Conservation (phyloP, 768 basidiomycete species). For the Agaricus blazei region DNA sequence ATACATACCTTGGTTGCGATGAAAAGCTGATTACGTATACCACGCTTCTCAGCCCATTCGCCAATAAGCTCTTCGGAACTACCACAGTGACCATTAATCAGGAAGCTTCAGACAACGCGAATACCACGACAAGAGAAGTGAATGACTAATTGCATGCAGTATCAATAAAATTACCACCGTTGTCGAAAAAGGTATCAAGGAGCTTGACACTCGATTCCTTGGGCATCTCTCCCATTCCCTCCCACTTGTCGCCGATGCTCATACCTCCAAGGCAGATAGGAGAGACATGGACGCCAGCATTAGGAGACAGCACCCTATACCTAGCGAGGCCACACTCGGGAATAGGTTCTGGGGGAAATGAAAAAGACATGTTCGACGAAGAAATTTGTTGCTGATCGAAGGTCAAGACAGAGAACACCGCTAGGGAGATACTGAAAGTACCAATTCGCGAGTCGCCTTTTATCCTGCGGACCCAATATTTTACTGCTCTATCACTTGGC, state of each 20-base stretch:
- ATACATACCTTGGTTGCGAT: constrained; percentile 34
- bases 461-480: no score
- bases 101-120: neutral
- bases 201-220: constrained; percentile 38
- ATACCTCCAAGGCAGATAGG: constrained; percentile 34
- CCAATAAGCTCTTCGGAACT: constrained; percentile 45
- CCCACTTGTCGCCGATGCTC: constrained; percentile 35
- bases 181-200: constrained; percentile 34
- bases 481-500: no score
- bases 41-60: constrained; percentile 42
- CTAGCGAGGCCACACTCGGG: constrained; percentile 16
- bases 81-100: constrained; percentile 37
- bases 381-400: no score
- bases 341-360: no score
- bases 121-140: neutral
- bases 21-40: constrained; percentile 43
- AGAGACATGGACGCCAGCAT: constrained; percentile 34
- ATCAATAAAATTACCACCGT: constrained; percentile 44
- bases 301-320: constrained; percentile 26
- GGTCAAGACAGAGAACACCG: no score
- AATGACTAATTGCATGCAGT: constrained; percentile 37
- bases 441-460: no score
- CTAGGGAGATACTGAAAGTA: no score
- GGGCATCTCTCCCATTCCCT: constrained; percentile 27
- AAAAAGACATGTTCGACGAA: no score